Evolutionary conservation across 345 rosid species (phyloP).

Genomic region (Murraya koenigii): DNA sequence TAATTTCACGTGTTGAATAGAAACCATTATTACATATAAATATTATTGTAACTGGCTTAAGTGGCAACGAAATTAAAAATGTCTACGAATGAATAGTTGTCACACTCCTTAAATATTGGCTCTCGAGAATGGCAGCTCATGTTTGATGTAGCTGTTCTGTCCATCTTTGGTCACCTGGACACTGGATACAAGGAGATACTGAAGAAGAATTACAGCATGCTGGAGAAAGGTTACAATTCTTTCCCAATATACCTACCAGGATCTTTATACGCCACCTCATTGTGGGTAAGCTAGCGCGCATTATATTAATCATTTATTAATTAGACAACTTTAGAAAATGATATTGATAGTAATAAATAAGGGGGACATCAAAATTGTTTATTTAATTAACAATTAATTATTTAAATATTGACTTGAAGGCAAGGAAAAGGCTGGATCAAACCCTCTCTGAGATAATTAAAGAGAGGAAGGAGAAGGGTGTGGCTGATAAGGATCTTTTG

Average conservation of each 20-base stretch:
- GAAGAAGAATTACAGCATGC: conserved; percentile 21
- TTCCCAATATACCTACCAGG: conserved; percentile 12
- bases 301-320: too few relatives aligned
- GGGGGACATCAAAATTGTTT: neutral
- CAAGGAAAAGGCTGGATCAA: conserved; percentile 30
- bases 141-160: conserved; percentile 41
- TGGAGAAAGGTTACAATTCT: conserved; percentile 38
- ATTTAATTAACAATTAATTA: neutral
- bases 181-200: conserved; percentile 29
- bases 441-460: conserved; percentile 29
- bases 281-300: neutral
- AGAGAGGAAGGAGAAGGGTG: conserved; percentile 33
- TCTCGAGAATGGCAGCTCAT: conserved; percentile 26
- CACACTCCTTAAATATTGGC: neutral
- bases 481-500: conserved; percentile 37
- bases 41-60: too few relatives aligned
- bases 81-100: too few relatives aligned
- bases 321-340: too few relatives aligned
- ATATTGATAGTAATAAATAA: neutral
- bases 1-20: too few relatives aligned
- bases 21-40: too few relatives aligned
- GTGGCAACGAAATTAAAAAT: too few relatives aligned
- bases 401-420: conserved; percentile 13
- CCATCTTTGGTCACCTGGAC: conserved; percentile 41
- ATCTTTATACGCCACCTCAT: neutral